Evolutionary conservation across 2,329 filamentous ascomycete genomes (phyloP).

Genomic region (Paraphaeosphaeria minitans): DNA sequence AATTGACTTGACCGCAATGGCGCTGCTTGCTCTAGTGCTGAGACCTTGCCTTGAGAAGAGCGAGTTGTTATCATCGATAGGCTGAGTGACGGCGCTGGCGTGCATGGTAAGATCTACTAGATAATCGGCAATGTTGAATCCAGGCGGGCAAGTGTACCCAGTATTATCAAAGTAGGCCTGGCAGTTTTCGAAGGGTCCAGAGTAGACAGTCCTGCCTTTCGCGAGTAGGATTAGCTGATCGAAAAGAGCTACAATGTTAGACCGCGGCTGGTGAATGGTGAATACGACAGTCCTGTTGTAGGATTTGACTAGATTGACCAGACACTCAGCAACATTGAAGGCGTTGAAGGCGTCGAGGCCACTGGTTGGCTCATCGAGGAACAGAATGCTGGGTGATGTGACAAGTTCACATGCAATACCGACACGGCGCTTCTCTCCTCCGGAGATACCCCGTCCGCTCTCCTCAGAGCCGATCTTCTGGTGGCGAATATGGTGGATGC

Average conservation of each 20-base stretch:
- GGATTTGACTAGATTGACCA: constrained; percentile 91
- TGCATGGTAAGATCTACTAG: constrained; percentile 98
- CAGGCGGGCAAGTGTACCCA: constrained; percentile 90
- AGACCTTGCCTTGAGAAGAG: constrained; percentile 66
- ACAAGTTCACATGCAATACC: constrained; percentile 97
- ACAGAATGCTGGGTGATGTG: constrained; percentile 94
- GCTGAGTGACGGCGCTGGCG: constrained; percentile 65
- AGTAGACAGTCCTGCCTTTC: constrained; percentile 88
- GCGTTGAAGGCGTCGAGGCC: constrained; percentile 96
- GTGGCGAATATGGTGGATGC: constrained; percentile 91
- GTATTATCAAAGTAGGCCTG: constrained; percentile 91
- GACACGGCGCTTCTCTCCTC: constrained; percentile 93
- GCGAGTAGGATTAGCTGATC: constrained; percentile 92
- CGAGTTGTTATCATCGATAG: constrained; percentile 61
- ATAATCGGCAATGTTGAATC: constrained; percentile 99
- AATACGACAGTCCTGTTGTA: constrained; percentile 98
- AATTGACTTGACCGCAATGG: constrained; percentile 86
- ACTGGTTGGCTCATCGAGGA: constrained; percentile 95
- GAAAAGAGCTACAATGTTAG: constrained; percentile 97
- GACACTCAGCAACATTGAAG: constrained; percentile 95
- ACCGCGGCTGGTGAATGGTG: constrained; percentile 96
- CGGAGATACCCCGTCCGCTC: constrained; percentile 92
- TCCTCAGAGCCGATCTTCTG: constrained; percentile 97
- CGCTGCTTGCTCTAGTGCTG: constrained; percentile 82
- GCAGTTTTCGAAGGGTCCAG: constrained; percentile 84